A percentile compares a stretch with the other conserved stretches of the same genome.
Conservation (phyloP, 1,139 yeast species). For the Candida sanyaensis region DNA sequence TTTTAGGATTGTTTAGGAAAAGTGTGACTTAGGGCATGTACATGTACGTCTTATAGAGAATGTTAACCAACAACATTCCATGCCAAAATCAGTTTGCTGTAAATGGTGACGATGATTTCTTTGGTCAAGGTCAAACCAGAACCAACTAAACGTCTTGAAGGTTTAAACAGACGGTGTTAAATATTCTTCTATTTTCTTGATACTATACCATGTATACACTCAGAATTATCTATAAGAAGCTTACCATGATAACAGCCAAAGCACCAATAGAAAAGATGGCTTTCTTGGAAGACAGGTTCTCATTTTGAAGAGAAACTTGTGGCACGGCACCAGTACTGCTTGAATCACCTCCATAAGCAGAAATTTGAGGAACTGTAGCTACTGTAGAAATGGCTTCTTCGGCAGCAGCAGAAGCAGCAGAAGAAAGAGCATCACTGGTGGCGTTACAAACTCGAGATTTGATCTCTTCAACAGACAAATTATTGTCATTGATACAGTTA, state of each 20-base stretch:
- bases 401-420: neutral
- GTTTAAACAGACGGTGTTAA: no score
- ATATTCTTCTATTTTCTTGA: neutral
- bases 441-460: slow-evolving; percentile 2
- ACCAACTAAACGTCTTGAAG: no score
- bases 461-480: slow-evolving; percentile 1
- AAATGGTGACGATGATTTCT: no score
- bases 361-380: neutral
- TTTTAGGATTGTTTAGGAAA: no score
- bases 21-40: no score
- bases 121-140: no score
- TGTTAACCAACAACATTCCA: no score
- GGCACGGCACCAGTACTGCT: neutral
- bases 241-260: neutral
- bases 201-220: no score
- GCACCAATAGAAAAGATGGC: neutral
- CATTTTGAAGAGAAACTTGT: slow-evolving; percentile 1
- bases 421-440: neutral
- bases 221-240: neutral
- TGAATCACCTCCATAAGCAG: neutral
- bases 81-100: no score
- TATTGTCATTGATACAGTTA: slow-evolving; percentile 2
- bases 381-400: neutral
- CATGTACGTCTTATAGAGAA: no score
- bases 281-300: slow-evolving; percentile 1